Evolutionary conservation across 2,329 filamentous ascomycete species (phyloP), one percentile per base, ranked within the genome.

Genomic region (Xylaria hypoxylon): DNA sequence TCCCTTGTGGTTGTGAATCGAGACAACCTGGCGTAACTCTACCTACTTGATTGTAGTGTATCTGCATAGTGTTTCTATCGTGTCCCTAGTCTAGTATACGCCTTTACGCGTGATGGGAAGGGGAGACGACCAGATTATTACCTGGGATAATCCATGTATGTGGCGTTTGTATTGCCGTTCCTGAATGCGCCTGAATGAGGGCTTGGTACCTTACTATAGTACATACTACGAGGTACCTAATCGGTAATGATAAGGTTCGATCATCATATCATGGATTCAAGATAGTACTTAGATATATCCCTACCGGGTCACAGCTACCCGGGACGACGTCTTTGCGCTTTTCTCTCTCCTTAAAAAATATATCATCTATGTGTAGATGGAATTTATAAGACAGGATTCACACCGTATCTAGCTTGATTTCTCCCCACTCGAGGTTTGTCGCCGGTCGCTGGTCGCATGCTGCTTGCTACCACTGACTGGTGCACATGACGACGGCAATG

Each of bases 401-500:
- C 35, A 5, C 17, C 33, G n/a, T 19, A n/a, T 55, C 19, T 55
- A 19, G 17, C 33, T 55, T 17, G 52, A 40, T n/a, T 44, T 45
- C 26, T 42, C 45, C 13, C 26, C 17, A 33, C 28, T 35, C 26
- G 26, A 42, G 52, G 28, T 52, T 47, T 58, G 38, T 26, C 22
- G 38, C 47, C 52, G 52, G 38, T 33, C 13, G 31, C 47, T 52
- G 52, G 57, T 44, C 57, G 57, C 56, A 67, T 55, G 51, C 24
- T 56, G 57, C 42, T 50, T 52, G 56, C 61, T 55, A 31, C 52
- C 26, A 26, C 26, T 26, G 44, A 47, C 38, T 45, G 52, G 59
- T 53, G 59, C 63, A 64, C 64, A 68, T 67, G 59, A 67, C 60
- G 53, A 65, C 67, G 63, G 67, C 47, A 64, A 68, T 67, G 64